These are phyloP conservation scores for Fusarium sp. DNA, from an alignment of 2,329 filamentous ascomycete species.

Conservation along the genomic window DNA sequence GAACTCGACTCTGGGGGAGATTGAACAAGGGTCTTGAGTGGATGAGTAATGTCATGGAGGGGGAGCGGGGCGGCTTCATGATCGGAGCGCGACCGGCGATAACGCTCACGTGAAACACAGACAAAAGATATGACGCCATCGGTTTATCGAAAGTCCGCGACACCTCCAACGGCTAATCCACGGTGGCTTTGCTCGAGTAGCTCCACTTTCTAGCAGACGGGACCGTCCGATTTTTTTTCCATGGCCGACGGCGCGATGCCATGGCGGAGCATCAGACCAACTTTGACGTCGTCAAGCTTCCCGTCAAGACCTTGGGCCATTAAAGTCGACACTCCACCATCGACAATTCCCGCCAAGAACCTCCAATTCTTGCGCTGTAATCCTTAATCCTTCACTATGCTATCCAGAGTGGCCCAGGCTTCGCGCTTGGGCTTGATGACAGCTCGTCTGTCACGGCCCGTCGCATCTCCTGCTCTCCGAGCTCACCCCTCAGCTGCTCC, in stretches of 20 bases:
- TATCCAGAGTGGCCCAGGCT: slow-evolving; percentile 56
- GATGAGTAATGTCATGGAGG: slow-evolving; percentile 20
- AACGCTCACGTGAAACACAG: slow-evolving; percentile 5
- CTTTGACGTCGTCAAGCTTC: slow-evolving; percentile 35
- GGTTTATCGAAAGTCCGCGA: slow-evolving; percentile 42
- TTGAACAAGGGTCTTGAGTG: slow-evolving; percentile 5
- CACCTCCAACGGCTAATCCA: slow-evolving; percentile 40
- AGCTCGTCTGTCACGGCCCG: slow-evolving; percentile 49
- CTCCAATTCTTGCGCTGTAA: slow-evolving; percentile 7
- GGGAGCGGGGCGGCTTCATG: slow-evolving; percentile 25
- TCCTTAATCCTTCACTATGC: slow-evolving; percentile 55
- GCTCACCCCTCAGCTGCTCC: slow-evolving; percentile 43
- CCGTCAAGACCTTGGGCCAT: slow-evolving; percentile 28
- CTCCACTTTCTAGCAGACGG: slow-evolving; percentile 26
- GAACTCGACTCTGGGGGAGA: slow-evolving; percentile 9
- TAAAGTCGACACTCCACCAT: slow-evolving; percentile 43
- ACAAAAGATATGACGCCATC: slow-evolving; percentile 43
- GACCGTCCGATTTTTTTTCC: slow-evolving; percentile 50
- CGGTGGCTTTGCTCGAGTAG: slow-evolving; percentile 8
- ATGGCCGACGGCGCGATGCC: slow-evolving; percentile 43
- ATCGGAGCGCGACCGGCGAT: slow-evolving; percentile 29
- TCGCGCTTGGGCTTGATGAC: slow-evolving; percentile 54
- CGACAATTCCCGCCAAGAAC: slow-evolving; percentile 15
- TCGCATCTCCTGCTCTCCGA: slow-evolving; percentile 47
- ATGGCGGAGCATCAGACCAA: slow-evolving; percentile 51